These are phyloP conservation scores for Nemania sp. DNA, from an alignment of 2,329 filamentous ascomycete genomes.

Conservation along the genomic window DNA sequence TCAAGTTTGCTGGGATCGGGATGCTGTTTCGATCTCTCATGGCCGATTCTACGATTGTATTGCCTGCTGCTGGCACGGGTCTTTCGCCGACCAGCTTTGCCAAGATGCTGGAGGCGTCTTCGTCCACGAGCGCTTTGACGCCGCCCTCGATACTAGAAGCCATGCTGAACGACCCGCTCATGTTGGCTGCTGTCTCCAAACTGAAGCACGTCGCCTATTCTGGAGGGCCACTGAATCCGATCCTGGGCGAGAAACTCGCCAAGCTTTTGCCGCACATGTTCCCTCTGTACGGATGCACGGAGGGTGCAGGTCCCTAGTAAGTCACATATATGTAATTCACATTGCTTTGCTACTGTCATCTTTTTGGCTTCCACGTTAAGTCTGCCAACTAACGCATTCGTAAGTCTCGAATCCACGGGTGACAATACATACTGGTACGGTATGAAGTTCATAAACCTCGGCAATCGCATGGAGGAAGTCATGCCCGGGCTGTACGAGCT, in stretches of 20 bases:
- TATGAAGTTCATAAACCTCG: conserved; percentile 37
- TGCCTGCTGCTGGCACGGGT: conserved; percentile 29
- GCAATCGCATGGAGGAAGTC: conserved; percentile 41
- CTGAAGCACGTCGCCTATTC: conserved; percentile 33
- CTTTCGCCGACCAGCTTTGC: conserved; percentile 33
- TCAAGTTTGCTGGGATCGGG: conserved; percentile 26
- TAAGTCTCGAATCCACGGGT: conserved; percentile 27
- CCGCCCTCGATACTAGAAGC: conserved; percentile 35
- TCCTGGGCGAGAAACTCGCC: conserved; percentile 28
- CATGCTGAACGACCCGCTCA: conserved; percentile 29
- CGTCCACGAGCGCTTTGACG: conserved; percentile 14
- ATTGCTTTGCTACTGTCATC: too few species aligned
- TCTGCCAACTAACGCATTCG: neutral
- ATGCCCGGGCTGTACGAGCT: conserved; percentile 39
- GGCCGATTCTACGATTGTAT: conserved; percentile 24
- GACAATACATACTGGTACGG: conserved; percentile 34
- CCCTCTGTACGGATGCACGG: conserved; percentile 33
- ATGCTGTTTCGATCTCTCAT: conserved; percentile 12
- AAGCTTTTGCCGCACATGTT: conserved; percentile 31
- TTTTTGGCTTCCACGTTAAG: neutral
- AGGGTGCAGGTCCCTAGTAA: conserved; percentile 28
- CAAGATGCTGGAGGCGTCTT: conserved; percentile 25
- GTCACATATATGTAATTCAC: neutral
- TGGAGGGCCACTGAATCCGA: conserved; percentile 35
- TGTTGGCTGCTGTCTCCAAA: conserved; percentile 26